Evolutionary conservation across 2,329 filamentous ascomycete genomes (phyloP).

Genomic region (Westerdykella aurantiaca): DNA sequence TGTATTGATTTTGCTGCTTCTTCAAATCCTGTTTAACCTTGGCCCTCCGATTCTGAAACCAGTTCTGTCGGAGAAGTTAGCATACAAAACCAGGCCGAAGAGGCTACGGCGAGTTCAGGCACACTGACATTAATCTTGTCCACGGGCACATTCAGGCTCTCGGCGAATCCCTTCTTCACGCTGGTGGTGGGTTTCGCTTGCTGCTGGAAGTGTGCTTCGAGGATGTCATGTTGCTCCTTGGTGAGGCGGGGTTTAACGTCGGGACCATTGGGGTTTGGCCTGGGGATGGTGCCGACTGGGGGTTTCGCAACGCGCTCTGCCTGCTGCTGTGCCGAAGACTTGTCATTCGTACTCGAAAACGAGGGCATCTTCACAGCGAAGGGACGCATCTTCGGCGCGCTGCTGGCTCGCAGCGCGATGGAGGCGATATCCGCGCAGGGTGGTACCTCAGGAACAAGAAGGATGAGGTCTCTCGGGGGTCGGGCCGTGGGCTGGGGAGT

Average conservation of each 20-base stretch:
- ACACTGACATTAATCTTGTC: slow-evolving; percentile 50
- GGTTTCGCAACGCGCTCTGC: slow-evolving; percentile 14
- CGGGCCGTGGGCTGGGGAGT: slow-evolving; percentile 6
- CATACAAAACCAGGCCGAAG: not conserved
- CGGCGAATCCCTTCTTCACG: slow-evolving; percentile 47
- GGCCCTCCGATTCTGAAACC: slow-evolving; percentile 50
- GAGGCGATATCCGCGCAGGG: not conserved
- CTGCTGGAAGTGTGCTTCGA: slow-evolving; percentile 45
- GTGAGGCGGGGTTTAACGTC: slow-evolving; percentile 49
- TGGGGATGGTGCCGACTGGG: slow-evolving; percentile 12
- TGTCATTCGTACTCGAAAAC: slow-evolving; percentile 8
- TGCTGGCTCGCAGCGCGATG: slow-evolving; percentile 12
- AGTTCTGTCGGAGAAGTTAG: slow-evolving; percentile 42
- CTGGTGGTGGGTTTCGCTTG: slow-evolving; percentile 47
- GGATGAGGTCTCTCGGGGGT: not conserved
- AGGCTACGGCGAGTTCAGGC: not conserved
- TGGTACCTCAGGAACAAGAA: not conserved
- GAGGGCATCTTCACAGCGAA: slow-evolving; percentile 19
- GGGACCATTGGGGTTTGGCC: slow-evolving; percentile 23
- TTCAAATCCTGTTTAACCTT: slow-evolving; percentile 50
- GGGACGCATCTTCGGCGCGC: slow-evolving; percentile 25
- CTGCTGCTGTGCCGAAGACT: slow-evolving; percentile 10
- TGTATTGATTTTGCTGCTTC: slow-evolving; percentile 39
- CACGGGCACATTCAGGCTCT: slow-evolving; percentile 43
- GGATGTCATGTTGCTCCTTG: slow-evolving; percentile 50